phyloP scores from a whole-genome alignment of 164 flowering plant genomes.

The Aristolochia fimbriata region DNA sequence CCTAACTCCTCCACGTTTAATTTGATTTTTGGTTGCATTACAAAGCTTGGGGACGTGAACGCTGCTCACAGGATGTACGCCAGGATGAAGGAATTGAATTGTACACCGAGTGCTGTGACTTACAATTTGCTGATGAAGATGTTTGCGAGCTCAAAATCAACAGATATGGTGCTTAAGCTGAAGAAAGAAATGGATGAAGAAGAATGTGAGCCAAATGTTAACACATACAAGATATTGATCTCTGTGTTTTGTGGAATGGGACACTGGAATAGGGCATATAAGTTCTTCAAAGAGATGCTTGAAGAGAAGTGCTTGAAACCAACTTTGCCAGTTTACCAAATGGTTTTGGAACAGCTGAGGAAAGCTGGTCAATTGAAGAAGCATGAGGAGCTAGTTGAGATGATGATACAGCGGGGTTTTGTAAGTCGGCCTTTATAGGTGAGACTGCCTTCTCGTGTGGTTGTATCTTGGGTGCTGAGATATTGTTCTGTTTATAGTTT shows the following conservation, averaged over 20 bases:
- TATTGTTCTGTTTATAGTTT: too few species aligned
- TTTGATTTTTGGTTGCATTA: slow-evolving; percentile 54
- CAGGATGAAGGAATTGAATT: slow-evolving; percentile 64
- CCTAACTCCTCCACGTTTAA: slow-evolving; percentile 66
- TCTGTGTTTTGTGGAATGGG: slow-evolving; percentile 68
- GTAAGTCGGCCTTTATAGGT: slow-evolving; percentile 48
- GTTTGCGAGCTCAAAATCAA: slow-evolving; percentile 66
- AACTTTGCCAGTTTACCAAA: slow-evolving; percentile 37
- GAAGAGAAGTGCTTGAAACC: slow-evolving; percentile 84
- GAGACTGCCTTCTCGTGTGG: too few species aligned
- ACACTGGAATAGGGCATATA: slow-evolving; percentile 79
- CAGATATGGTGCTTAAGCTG: slow-evolving; percentile 79
- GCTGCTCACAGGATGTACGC: slow-evolving; percentile 67
- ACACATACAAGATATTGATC: slow-evolving; percentile 60
- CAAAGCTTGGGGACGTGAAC: slow-evolving; percentile 59
- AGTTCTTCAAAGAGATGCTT: slow-evolving; percentile 71
- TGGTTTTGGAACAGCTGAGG: slow-evolving; percentile 63
- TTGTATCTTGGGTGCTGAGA: too few species aligned
- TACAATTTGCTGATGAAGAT: slow-evolving; percentile 74
- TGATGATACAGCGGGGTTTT: slow-evolving; percentile 77
- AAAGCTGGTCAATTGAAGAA: slow-evolving; percentile 79
- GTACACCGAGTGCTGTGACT: slow-evolving; percentile 62
- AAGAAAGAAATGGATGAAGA: slow-evolving; percentile 81
- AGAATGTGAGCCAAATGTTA: slow-evolving; percentile 74
- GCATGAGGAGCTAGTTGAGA: slow-evolving; percentile 91